Conservation (phyloP, 345 rosid species). For the Aquilaria yunnanensis region DNA sequence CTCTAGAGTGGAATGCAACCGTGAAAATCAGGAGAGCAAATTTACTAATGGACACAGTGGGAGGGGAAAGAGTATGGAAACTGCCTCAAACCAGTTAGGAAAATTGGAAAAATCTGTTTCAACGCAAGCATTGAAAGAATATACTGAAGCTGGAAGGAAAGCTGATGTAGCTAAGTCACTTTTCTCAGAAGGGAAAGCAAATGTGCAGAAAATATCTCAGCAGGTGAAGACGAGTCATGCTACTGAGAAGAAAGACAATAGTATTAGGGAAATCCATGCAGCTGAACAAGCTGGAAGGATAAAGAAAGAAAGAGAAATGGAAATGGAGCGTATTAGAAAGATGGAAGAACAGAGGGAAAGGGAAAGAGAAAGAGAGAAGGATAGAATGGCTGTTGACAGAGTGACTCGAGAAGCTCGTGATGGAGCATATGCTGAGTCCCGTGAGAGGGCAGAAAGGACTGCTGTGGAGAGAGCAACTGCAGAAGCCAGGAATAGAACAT, state of each 20-base stretch:
- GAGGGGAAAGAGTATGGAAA: conserved; percentile 22
- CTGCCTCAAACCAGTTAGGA: conserved; percentile 26
- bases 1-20: conserved; percentile 17
- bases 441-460: conserved; percentile 51
- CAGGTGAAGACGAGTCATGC: conserved; percentile 20
- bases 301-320: conserved; percentile 55
- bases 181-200: conserved; percentile 24
- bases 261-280: conserved; percentile 17
- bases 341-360: conserved; percentile 86
- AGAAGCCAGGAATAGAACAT: conserved; percentile 57
- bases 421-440: conserved; percentile 38
- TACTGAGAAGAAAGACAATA: conserved; percentile 33
- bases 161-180: conserved; percentile 24
- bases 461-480: conserved; percentile 52
- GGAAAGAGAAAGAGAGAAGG: conserved; percentile 91
- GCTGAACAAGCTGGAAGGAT: conserved; percentile 42
- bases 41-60: conserved; percentile 27
- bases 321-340: conserved; percentile 60
- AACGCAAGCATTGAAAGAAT: conserved; percentile 25
- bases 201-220: conserved; percentile 24
- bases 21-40: conserved; percentile 28
- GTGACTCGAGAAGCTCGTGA: conserved; percentile 52
- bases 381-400: conserved; percentile 83
- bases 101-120: conserved; percentile 32
- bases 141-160: conserved; percentile 28